Conservation (phyloP, 768 basidiomycete species). For the Mycena sanguinolenta region DNA sequence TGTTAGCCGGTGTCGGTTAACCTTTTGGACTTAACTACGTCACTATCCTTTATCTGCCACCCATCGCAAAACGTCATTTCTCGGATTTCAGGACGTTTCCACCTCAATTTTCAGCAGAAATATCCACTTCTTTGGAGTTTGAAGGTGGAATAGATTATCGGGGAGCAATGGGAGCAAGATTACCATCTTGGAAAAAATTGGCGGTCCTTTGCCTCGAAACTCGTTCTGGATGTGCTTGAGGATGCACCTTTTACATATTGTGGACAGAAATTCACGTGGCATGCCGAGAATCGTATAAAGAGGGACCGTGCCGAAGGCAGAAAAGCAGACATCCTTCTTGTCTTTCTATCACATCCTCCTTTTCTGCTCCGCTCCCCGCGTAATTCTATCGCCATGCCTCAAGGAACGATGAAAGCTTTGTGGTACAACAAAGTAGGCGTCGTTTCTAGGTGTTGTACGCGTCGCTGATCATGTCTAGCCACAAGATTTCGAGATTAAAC, state of each 20-base stretch:
- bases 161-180: background rate
- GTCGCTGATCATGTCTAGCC: constrained; percentile 57
- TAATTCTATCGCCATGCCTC: constrained; percentile 54
- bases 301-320: background rate
- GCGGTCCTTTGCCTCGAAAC: background rate
- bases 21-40: background rate
- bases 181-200: background rate
- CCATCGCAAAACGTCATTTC: background rate
- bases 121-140: background rate
- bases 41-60: background rate
- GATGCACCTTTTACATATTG: background rate
- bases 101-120: background rate
- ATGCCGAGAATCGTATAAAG: too few relatives aligned
- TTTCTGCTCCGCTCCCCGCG: background rate
- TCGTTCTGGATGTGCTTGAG: too few relatives aligned
- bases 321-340: background rate
- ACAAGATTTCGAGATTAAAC: constrained; percentile 72
- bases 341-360: background rate
- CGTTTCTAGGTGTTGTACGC: background rate
- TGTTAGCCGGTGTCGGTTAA: background rate
- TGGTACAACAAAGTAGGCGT: constrained; percentile 74
- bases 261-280: constrained; percentile 2
- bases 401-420: constrained; percentile 81
- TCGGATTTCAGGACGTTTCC: background rate
- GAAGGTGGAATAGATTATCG: background rate